Evolutionary conservation across 1,139 yeast genomes (phyloP).

Genomic region (Suhomyces yuchorum): DNA sequence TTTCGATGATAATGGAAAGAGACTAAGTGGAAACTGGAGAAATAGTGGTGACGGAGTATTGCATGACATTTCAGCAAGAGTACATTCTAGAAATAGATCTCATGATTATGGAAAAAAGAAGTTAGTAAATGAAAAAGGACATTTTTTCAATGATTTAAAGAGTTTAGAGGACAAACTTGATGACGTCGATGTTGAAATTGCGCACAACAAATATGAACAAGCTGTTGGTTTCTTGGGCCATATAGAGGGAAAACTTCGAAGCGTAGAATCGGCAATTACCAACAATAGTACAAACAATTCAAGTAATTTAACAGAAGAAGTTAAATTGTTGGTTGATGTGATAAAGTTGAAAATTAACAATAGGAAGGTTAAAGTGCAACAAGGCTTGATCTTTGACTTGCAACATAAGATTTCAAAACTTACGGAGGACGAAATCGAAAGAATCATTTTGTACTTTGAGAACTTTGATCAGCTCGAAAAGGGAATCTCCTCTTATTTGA

Average conservation of each 20-base stretch:
- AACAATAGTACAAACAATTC: slow-evolving; percentile 12
- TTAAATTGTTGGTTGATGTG: slow-evolving; percentile 40
- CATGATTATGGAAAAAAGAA: slow-evolving; percentile 39
- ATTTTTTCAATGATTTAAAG: slow-evolving; percentile 47
- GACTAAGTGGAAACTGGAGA: slow-evolving; percentile 35
- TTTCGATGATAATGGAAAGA: slow-evolving; percentile 31
- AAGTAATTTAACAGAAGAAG: slow-evolving; percentile 30
- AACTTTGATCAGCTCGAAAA: slow-evolving; percentile 41
- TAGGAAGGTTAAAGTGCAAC: slow-evolving; percentile 40
- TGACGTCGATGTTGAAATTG: slow-evolving; percentile 65
- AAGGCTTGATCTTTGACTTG: slow-evolving; percentile 41
- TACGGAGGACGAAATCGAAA: slow-evolving; percentile 35
- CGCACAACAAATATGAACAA: slow-evolving; percentile 58
- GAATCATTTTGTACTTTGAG: slow-evolving; percentile 38
- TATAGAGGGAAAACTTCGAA: slow-evolving; percentile 37
- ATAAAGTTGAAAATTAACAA: slow-evolving; percentile 41
- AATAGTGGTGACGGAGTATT: slow-evolving; percentile 44
- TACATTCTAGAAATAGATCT: slow-evolving; percentile 57
- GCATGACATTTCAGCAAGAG: slow-evolving; percentile 56
- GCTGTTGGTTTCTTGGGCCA: slow-evolving; percentile 56
- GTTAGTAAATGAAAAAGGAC: slow-evolving; percentile 24
- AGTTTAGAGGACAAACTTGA: slow-evolving; percentile 63
- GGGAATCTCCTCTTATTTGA: slow-evolving; percentile 41
- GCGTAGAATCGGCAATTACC: slow-evolving; percentile 20
- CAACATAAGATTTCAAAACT: slow-evolving; percentile 38